Evolutionary conservation across 192 early-diverging fungal genomes (phyloP).

Genomic region (Backusella tarrabulga): DNA sequence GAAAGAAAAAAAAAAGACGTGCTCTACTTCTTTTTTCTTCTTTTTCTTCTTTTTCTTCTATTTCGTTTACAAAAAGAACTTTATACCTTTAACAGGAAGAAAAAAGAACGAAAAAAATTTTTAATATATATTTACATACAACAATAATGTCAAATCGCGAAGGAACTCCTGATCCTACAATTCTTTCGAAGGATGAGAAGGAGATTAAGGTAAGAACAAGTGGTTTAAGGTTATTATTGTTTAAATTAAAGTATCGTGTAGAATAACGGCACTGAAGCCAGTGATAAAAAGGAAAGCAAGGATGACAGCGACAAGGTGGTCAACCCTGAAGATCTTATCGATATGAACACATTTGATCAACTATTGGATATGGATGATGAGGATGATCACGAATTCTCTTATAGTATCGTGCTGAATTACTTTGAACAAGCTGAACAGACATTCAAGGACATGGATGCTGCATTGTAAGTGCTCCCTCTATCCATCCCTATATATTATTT

Average conservation of each 20-base stretch:
- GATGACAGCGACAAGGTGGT: slow-evolving; percentile 11
- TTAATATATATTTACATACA: neutral
- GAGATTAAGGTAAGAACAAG: slow-evolving; percentile 5
- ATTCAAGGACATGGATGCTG: slow-evolving; percentile 72
- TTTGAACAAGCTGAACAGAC: slow-evolving; percentile 84
- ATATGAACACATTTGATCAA: slow-evolving; percentile 84
- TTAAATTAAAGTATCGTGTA: neutral
- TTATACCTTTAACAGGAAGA: neutral
- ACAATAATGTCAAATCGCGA: slow-evolving; percentile 8
- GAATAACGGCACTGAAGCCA: neutral
- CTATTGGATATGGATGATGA: slow-evolving; percentile 92
- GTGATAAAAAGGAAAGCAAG: neutral
- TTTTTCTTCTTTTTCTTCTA: slow-evolving; percentile 1
- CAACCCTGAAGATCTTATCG: slow-evolving; percentile 61
- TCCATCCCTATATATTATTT: neutral
- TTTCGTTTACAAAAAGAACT: neutral
- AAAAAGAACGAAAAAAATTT: neutral
- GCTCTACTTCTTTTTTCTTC: neutral
- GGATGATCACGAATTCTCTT: slow-evolving; percentile 78
- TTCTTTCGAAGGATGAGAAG: neutral
- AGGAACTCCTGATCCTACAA: slow-evolving; percentile 2
- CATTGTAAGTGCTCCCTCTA: slow-evolving; percentile 48
- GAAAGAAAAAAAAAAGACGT: neutral
- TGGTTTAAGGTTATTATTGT: neutral
- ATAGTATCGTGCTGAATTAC: slow-evolving; percentile 74